These are phyloP conservation scores for Fusarium anthophilum DNA, from an alignment of 2,329 filamentous ascomycete species.

Conservation along the genomic window DNA sequence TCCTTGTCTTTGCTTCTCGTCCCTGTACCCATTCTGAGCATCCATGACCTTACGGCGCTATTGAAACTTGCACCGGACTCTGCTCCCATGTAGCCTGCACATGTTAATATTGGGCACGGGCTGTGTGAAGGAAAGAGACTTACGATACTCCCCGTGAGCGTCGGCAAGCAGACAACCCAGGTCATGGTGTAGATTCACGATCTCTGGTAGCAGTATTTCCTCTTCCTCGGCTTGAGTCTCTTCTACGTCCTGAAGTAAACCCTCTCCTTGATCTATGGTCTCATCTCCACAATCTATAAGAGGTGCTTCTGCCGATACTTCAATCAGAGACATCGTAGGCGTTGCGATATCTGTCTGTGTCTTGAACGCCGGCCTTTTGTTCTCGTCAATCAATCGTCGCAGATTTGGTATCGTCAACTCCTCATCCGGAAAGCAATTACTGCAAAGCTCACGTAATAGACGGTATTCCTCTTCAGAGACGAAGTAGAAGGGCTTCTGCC, in stretches of 20 bases:
- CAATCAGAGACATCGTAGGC: neutral
- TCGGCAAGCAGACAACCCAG: neutral
- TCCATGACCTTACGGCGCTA: neutral
- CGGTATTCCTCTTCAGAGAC: neutral
- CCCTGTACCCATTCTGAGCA: neutral
- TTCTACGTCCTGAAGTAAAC: fast-evolving
- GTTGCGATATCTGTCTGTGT: fast-evolving
- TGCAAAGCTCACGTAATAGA: fast-evolving
- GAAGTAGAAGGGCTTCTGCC: neutral
- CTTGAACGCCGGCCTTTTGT: neutral
- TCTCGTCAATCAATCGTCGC: neutral
- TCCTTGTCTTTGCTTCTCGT: neutral
- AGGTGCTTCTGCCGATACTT: neutral
- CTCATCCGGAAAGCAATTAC: neutral
- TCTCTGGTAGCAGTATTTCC: neutral
- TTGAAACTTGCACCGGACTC: neutral
- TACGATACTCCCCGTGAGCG: neutral
- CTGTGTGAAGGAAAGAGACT: fast-evolving
- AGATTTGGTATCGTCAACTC: neutral
- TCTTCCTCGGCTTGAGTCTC: neutral
- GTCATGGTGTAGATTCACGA: neutral
- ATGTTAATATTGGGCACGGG: fast-evolving
- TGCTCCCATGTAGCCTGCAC: neutral
- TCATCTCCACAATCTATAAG: neutral
- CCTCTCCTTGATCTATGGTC: fast-evolving